Evolutionary conservation across 2,329 filamentous ascomycete species (phyloP), one percentile per base, ranked within the genome.

Genomic region (Ramichloridium luteum): DNA sequence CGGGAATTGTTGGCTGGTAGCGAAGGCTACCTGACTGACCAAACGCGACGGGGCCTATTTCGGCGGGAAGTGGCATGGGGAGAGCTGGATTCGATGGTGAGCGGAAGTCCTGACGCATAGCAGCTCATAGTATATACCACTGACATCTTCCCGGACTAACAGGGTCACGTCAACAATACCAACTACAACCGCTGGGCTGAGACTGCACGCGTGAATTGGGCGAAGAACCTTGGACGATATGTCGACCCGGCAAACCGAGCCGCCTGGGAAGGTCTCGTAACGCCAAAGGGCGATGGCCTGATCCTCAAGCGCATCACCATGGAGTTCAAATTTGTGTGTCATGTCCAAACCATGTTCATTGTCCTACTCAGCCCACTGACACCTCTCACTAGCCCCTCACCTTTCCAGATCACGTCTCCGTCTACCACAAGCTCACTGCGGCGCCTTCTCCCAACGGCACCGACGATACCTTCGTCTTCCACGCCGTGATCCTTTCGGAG

Each of bases 301-400:
- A 90, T 93, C 37, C 58, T 93, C 49, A 71, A 74, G 46, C 83
- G 76, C 45, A 84, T 93, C 44, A 79, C 70, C 46, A 77, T 80
- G 0, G 78, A 92, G 44, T 93, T 80, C 58, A 93, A 93, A 60
- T 85, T 92, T 60, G 83, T 90, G 53, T 42, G 77, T 65, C n/a
- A n/a, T n/a, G n/a, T n/a, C n/a, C n/a, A n/a, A n/a, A n/a, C n/a
- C n/a, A n/a, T n/a, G n/a, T n/a, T n/a, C n/a, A n/a, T n/a, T n/a
- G n/a, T n/a, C n/a, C n/a, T n/a, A n/a, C n/a, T n/a, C n/a, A n/a
- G n/a, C n/a, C 23, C 27, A 20, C 34, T 38, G 33, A 41, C 33
- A 26, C 22, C 22, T 20, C 28, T 14, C 28, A 18, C 35, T 43
- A 84, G 80, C 83, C 85, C 11, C 78, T 93, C 72, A 77, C 68